Evolutionary conservation across 345 rosid genomes (phyloP), one percentile per base, ranked within the genome.

Genomic region (Erodium maritimum): DNA sequence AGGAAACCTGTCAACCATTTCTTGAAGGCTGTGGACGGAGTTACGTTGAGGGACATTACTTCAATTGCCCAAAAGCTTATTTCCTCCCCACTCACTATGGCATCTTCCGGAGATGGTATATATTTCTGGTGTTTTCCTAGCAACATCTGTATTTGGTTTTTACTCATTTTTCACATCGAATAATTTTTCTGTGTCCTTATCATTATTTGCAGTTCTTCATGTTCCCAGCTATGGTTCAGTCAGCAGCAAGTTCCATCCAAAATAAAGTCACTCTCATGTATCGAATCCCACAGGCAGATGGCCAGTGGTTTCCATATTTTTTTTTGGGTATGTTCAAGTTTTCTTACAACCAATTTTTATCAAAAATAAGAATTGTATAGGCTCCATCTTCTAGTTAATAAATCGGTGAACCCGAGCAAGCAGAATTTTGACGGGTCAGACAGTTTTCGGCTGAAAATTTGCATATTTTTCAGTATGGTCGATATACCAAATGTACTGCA

Each of bases 31-130:
- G 64, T 86, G 21, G 88, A 93, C 57, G 81, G 71, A 57, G 70
- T 89, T 56, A 80, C 83, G 3, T 51, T 64, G 50, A 66, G 76
- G 65, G 99, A 91, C 71, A 80, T 91, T 58, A 60, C 79, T 50
- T 63, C 77, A 4, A 67, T 75, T 61, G 82, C 81, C 23, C 62
- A 71, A 57, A 80, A 75, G 76, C 75, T 91, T 55, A 60, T 85
- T 19, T 76, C 91, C 10, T 84, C 94, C 19, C 91, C 94, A 42
- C 77, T 93, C 57, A 85, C 99, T 2, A 83, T 93, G 96, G 96
- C 94, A n/a, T 72, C 99, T n/a, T 78, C 80, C 19, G 94, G 95
- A 67, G 85, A 89, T 19, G 99, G 99, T 89, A 86, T 55, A n/a
- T n/a, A n/a, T 29, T 34, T 45, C 19, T 18, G 50, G 37, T 23